Evolutionary conservation across 148 eudicot genomes (phyloP).

Genomic region (Vaccinium macrocarpon): DNA sequence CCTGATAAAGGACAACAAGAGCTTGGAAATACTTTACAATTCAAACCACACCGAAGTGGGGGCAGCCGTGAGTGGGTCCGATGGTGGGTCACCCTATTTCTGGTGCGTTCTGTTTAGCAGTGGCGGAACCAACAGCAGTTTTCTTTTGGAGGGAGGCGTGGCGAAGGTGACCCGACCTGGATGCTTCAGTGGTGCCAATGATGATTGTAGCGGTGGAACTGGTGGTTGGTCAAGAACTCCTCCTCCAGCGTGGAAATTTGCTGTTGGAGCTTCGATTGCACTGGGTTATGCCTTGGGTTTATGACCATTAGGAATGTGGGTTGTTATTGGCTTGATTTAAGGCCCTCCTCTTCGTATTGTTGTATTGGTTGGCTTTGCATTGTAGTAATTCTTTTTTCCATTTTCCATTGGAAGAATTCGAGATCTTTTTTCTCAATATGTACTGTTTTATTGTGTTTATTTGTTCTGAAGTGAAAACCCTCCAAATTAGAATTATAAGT

Average conservation of each 20-base stretch:
- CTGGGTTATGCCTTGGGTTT: constrained; percentile 30
- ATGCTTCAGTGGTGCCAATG: constrained; percentile 89
- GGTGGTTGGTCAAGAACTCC: constrained; percentile 20
- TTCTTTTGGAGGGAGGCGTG: constrained; percentile 53
- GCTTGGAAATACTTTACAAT: constrained; percentile 64
- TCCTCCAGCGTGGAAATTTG: constrained; percentile 29
- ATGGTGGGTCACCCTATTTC: constrained; percentile 75
- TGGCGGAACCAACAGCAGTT: constrained; percentile 67
- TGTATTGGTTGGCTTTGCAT: constrained; percentile 8
- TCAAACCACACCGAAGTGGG: constrained; percentile 90
- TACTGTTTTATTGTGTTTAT: not conserved
- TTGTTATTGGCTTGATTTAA: constrained; percentile 2
- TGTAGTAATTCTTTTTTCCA: not conserved
- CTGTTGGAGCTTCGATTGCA: constrained; percentile 33
- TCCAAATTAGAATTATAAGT: not conserved
- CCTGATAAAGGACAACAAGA: constrained; percentile 56
- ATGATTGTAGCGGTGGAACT: constrained; percentile 53
- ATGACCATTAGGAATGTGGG: constrained; percentile 16
- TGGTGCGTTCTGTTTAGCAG: constrained; percentile 91
- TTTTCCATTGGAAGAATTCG: not conserved
- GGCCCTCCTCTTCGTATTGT: not conserved
- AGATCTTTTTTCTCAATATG: not conserved
- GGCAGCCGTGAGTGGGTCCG: constrained; percentile 84
- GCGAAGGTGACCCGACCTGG: constrained; percentile 69
- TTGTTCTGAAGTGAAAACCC: not conserved